Evolutionary conservation across 2,329 filamentous ascomycete genomes (phyloP).

Genomic region (Gnomoniopsis sp.): DNA sequence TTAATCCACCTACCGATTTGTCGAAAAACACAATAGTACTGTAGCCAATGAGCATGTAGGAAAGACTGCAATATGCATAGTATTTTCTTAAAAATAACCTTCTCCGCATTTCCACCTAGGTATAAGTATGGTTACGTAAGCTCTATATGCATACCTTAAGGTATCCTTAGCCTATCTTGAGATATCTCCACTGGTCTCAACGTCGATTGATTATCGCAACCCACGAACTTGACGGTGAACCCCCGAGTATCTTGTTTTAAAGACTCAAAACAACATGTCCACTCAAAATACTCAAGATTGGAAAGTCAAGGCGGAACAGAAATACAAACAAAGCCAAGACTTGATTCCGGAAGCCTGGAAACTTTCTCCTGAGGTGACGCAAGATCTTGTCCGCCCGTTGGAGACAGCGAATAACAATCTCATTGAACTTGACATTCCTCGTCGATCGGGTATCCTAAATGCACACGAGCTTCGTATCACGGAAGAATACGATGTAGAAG

Average conservation of each 20-base stretch:
- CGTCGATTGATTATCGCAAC: no score
- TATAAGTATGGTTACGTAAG: no score
- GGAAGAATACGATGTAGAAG: slow-evolving; percentile 9
- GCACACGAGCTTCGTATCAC: slow-evolving; percentile 16
- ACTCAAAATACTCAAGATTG: neutral
- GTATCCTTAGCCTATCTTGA: no score
- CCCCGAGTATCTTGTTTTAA: neutral
- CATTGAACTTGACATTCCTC: slow-evolving; percentile 7
- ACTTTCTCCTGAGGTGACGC: slow-evolving; percentile 1
- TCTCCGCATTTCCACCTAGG: no score
- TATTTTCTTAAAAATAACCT: no score
- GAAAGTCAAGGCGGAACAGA: slow-evolving; percentile 6
- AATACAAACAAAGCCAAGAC: slow-evolving; percentile 1
- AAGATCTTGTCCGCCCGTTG: slow-evolving; percentile 6
- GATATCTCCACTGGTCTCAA: no score
- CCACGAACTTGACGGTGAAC: no score
- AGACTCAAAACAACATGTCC: neutral
- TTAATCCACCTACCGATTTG: no score
- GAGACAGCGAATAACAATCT: slow-evolving; percentile 16
- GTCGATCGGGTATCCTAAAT: slow-evolving; percentile 12
- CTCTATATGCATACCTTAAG: no score
- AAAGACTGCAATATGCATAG: no score
- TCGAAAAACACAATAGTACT: no score
- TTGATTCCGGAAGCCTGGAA: slow-evolving; percentile 14
- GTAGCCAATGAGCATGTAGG: no score